These are phyloP conservation scores for Aphanomyces invadans DNA, from an alignment of 352 stramenopile species.

Conservation along the genomic window DNA sequence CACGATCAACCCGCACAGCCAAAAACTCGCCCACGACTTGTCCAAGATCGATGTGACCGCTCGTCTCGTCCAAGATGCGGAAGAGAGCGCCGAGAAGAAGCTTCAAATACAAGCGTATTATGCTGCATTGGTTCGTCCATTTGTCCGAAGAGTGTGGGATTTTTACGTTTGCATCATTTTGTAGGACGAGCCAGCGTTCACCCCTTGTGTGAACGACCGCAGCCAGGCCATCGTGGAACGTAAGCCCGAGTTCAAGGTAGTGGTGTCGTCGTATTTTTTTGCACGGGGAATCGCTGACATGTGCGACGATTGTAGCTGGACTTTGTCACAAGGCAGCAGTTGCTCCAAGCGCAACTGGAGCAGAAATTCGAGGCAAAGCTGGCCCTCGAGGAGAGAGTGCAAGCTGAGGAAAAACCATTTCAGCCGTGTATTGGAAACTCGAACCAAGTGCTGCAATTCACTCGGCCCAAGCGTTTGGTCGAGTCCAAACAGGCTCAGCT, in stretches of 20 bases:
- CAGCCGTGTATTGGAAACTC: conserved; percentile 72
- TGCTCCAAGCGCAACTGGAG: conserved; percentile 44
- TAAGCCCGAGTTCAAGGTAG: conserved; percentile 51
- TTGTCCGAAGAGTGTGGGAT: too few relatives aligned
- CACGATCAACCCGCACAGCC: conserved; percentile 58
- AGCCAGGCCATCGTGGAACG: conserved; percentile 45
- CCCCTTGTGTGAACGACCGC: conserved; percentile 48
- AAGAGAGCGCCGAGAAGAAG: conserved; percentile 37
- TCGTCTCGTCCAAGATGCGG: conserved; percentile 45
- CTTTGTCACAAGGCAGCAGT: conserved; percentile 54
- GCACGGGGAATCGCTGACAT: too few relatives aligned
- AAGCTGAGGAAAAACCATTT: conserved; percentile 62
- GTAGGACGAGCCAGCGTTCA: conserved; percentile 43
- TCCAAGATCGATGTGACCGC: conserved; percentile 38
- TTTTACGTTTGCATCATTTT: background rate
- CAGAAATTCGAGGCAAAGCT: conserved; percentile 33
- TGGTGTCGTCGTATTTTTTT: background rate
- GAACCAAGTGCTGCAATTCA: conserved; percentile 50
- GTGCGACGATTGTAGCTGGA: conserved; percentile 50
- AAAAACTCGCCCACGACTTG: conserved; percentile 32
- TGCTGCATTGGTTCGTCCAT: conserved; percentile 34
- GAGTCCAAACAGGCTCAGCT: conserved; percentile 52
- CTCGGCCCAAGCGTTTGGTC: conserved; percentile 47
- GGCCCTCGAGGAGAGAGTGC: conserved; percentile 38
- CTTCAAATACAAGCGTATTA: conserved; percentile 63